phyloP scores from a whole-genome alignment of 2,329 filamentous ascomycete species.

The Alternaria sp. region DNA sequence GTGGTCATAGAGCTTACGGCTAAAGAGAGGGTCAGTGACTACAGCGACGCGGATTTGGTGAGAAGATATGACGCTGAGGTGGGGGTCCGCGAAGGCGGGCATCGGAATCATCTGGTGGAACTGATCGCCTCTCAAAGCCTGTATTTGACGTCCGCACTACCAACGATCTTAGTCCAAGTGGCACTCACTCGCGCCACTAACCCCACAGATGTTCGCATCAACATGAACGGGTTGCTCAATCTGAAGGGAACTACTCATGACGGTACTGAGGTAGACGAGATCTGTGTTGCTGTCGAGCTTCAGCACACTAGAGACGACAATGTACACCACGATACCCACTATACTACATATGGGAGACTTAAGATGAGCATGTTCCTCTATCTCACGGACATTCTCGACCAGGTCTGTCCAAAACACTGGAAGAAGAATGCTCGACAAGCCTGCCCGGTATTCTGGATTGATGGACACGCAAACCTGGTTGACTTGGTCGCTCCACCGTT shows the following conservation, averaged over 20 bases:
- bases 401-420: not conserved
- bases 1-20: not conserved
- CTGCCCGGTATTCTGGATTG: not conserved
- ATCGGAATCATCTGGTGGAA: not conserved
- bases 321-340: not conserved
- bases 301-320: not conserved
- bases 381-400: not conserved
- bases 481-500: not conserved
- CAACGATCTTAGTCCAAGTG: not conserved
- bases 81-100: not conserved
- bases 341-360: not conserved
- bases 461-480: not conserved
- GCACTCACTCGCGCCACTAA: not conserved
- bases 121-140: not conserved
- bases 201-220: not conserved
- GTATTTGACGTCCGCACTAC: not conserved
- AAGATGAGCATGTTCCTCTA: not conserved
- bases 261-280: not conserved
- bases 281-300: not conserved
- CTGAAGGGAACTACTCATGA: not conserved
- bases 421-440: too few species aligned
- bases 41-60: not conserved
- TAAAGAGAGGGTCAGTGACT: not conserved
- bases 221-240: not conserved
- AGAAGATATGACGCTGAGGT: not conserved